Base-by-base conservation (phyloP, 345 rosid species). In the Lagerstroemia speciosa region DNA sequence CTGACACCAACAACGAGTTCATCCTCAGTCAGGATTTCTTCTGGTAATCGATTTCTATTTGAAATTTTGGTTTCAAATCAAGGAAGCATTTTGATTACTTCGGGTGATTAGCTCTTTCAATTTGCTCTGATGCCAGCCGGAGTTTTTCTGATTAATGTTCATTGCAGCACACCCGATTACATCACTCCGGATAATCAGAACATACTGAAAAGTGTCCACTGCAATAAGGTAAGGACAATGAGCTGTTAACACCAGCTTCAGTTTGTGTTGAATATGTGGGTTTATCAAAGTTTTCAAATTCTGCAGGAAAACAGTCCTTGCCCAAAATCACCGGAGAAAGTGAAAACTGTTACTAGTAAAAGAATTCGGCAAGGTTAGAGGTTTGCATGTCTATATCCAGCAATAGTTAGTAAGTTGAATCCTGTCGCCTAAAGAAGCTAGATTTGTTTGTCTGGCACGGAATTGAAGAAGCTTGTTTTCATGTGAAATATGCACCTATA, bases 11-110 rank as follows among this genome's bases (percentile, higher is more conserved):
- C 31, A 81, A 75, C 66, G 91, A 89, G 55, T 87, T 80, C 77
- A 91, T 94, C 58, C 99, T 94, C 73, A 94, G 96, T 33, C 98
- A 94, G 80, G 99, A 89, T 52, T 89, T 94, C 78, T 94, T 94
- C 81, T 94, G 99, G 99, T 94, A 79, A 70, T 65, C n/a, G 50
- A 45, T 50, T 45, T 64, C 36, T n/a, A n/a, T 8, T 8, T 26
- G 16, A 2, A 12, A 0, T 12, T n/a, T n/a, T n/a, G n/a, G n/a
- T n/a, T n/a, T 33, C 24, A n/a, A 29, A 10, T 57, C 17, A 27
- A 58, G 63, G 29, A 45, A 61, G 70, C 50, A 3, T 57, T 30
- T 36, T 12, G 3, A 31, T 40, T 11, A 20, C 1, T 58, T 58
- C 8, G 2, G 3, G 7, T 24, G 6, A 5, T n/a, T 6, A 20